Conservation (phyloP, 176 grass and related monocot species). For the Guadua angustifolia region DNA sequence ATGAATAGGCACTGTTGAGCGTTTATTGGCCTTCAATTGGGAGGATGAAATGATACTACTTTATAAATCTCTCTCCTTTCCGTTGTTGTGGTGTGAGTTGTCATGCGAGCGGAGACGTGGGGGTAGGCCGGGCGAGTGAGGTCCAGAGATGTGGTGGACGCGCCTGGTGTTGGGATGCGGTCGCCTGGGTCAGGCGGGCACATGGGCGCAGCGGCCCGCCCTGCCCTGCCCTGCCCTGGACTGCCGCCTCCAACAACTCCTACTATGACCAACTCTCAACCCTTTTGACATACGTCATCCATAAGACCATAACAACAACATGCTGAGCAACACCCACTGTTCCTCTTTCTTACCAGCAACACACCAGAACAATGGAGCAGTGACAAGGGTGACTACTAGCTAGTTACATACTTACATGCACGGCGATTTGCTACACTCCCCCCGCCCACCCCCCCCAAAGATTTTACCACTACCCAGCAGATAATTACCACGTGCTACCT, state of each 20-base stretch:
- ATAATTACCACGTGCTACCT: background rate
- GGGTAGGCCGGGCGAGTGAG: background rate
- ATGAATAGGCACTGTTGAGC: constrained; percentile 17
- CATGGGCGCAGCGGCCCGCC: constrained; percentile 34
- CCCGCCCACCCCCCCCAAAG: too few species aligned
- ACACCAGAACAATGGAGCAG: too few species aligned
- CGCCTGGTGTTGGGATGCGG: constrained; percentile 49
- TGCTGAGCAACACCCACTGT: too few species aligned
- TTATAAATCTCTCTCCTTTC: background rate
- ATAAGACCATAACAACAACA: too few species aligned
- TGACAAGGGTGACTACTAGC: too few species aligned
- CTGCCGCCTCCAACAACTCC: background rate
- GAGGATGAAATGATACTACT: background rate
- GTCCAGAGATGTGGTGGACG: constrained; percentile 38
- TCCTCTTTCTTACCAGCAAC: too few species aligned
- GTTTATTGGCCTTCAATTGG: background rate
- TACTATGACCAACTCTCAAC: too few species aligned
- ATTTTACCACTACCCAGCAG: too few species aligned
- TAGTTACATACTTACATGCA: too few species aligned
- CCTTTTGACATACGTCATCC: too few species aligned
- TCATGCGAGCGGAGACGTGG: background rate
- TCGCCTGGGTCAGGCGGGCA: constrained; percentile 55
- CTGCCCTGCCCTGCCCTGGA: background rate
- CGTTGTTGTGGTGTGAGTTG: background rate
- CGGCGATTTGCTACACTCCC: too few species aligned